Percentiles rank a stretch among this genome's conserved stretches.
Conservation (phyloP, 257 asterid genomes). For the Knoxia roxburghii region DNA sequence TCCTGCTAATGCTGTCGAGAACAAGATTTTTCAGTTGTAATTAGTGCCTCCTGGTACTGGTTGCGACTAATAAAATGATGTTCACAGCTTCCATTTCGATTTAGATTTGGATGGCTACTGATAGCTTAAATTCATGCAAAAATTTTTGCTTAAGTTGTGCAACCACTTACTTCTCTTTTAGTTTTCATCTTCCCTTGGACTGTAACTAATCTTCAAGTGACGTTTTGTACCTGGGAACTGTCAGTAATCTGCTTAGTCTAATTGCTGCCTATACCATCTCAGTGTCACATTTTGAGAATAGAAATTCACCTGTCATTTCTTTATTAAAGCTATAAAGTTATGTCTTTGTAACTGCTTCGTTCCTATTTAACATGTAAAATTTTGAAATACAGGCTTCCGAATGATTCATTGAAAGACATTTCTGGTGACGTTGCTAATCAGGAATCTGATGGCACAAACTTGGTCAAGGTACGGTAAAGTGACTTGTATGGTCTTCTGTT, state of each 20-base stretch:
- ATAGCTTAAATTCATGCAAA: neutral
- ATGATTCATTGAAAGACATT: neutral
- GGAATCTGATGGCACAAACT: slow-evolving; percentile 2
- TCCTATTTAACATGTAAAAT: neutral
- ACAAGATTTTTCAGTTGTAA: neutral
- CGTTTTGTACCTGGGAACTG: neutral
- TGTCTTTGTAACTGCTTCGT: neutral
- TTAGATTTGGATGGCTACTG: slow-evolving; percentile 1
- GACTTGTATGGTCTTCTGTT: neutral
- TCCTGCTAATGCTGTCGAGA: neutral
- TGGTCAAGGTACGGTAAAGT: slow-evolving; percentile 9
- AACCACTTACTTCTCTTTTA: neutral
- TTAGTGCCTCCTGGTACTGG: neutral
- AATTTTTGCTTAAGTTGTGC: neutral
- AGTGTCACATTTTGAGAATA: neutral
- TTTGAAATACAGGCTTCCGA: neutral
- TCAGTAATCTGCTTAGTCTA: neutral
- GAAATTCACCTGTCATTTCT: neutral
- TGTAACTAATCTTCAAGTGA: neutral
- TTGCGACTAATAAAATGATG: neutral
- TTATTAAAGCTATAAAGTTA: neutral
- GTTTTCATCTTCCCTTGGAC: neutral
- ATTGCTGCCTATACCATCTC: neutral
- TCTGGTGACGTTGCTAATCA: neutral
- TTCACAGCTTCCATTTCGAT: neutral